These are phyloP conservation scores for Phytophthora sojae DNA, from an alignment of 352 stramenopile genomes.

Conservation along the genomic window DNA sequence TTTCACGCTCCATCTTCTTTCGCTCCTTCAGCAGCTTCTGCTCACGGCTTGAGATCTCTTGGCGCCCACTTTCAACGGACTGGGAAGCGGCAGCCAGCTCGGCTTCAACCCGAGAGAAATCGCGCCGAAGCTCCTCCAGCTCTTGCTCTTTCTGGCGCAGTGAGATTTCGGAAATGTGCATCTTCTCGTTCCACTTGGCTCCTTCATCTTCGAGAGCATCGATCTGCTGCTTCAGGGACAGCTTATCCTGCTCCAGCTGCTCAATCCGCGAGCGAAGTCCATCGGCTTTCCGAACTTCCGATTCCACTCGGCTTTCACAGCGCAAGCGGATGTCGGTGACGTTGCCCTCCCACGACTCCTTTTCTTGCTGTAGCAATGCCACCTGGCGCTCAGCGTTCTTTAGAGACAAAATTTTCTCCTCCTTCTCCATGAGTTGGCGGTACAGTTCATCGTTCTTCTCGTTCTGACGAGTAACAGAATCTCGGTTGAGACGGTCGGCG, in stretches of 20 bases:
- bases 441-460: constrained; percentile 70
- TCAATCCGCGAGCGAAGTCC: constrained; percentile 46
- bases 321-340: constrained; percentile 47
- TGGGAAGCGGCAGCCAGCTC: constrained; percentile 40
- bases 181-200: constrained; percentile 31
- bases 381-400: constrained; percentile 50
- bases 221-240: constrained; percentile 36
- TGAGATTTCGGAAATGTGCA: constrained; percentile 26
- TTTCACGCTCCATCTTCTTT: constrained; percentile 61
- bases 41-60: constrained; percentile 55
- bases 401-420: constrained; percentile 47
- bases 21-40: constrained; percentile 68
- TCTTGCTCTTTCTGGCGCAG: constrained; percentile 41
- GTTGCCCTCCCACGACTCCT: constrained; percentile 47
- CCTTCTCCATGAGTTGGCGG: constrained; percentile 55
- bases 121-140: constrained; percentile 24
- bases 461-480: constrained; percentile 40
- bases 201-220: constrained; percentile 39
- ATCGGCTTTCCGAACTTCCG: constrained; percentile 52
- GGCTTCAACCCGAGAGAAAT: constrained; percentile 40
- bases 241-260: constrained; percentile 46
- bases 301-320: constrained; percentile 45
- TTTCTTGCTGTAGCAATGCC: constrained; percentile 50
- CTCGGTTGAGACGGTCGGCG: constrained; percentile 29
- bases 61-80: constrained; percentile 34